A percentile compares a stretch with the other conserved stretches of the same genome.
phyloP scores from a whole-genome alignment of 1,139 yeast species.

The Saccharomyces hybrid region DNA sequence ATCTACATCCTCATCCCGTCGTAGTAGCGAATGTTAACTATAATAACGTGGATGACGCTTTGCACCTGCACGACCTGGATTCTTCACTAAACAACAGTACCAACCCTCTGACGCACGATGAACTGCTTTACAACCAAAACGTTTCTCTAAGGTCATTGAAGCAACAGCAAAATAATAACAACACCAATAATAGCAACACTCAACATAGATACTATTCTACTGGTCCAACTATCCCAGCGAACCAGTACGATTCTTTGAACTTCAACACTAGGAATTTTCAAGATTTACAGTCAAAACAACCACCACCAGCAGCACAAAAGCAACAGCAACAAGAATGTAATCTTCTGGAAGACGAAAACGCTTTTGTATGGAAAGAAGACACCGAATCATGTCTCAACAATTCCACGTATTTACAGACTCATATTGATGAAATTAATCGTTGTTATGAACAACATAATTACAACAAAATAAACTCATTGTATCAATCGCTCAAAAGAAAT shows the following conservation, averaged over 20 bases:
- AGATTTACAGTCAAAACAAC: not conserved
- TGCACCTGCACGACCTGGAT: conserved; percentile 2
- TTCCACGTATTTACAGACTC: conserved; percentile 22
- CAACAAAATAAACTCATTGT: conserved; percentile 34
- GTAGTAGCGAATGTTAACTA: conserved; percentile 7
- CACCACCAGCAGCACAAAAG: not conserved
- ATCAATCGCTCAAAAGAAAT: conserved; percentile 36
- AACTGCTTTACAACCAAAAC: not conserved
- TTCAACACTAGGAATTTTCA: not conserved
- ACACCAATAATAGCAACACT: not conserved
- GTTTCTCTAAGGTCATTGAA: not conserved
- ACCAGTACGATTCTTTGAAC: not conserved
- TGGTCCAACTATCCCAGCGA: not conserved
- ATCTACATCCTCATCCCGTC: conserved; percentile 3
- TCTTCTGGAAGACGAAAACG: conserved; percentile 1
- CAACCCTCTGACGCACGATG: not conserved
- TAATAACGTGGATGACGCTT: conserved; percentile 3
- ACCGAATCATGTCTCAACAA: conserved; percentile 23
- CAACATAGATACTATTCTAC: conserved; percentile 1
- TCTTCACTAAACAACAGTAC: not conserved
- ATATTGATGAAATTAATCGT: conserved; percentile 21
- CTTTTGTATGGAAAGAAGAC: conserved; percentile 29
- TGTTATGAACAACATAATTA: conserved; percentile 23
- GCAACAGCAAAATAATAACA: not conserved
- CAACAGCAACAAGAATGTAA: conserved; percentile 1